phyloP scores from a whole-genome alignment of 805 yeast species.

The Osmozyma mogii region DNA sequence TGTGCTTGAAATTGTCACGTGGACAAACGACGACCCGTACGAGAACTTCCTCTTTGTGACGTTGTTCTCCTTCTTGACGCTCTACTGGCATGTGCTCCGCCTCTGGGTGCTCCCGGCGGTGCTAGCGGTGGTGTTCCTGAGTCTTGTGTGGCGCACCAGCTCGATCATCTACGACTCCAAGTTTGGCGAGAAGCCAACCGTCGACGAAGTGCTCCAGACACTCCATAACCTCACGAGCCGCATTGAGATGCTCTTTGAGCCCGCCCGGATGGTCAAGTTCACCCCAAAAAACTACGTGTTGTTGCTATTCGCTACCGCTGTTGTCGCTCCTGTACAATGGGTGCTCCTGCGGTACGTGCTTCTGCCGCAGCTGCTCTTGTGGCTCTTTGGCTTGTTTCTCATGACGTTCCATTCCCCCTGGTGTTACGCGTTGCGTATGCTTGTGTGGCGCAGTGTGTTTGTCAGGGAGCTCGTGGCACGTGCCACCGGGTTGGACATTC shows the following conservation, averaged over 20 bases:
- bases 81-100: constrained; percentile 36
- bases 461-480: too few relatives aligned
- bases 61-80: constrained; percentile 28
- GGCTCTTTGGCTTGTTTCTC: constrained; percentile 29
- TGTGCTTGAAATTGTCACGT: constrained; percentile 38
- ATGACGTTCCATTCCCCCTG: constrained; percentile 43
- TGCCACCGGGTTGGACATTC: background rate
- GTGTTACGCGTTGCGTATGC: constrained; percentile 35
- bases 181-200: constrained; percentile 40
- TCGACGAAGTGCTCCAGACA: constrained; percentile 44
- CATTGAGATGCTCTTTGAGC: constrained; percentile 32
- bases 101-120: constrained; percentile 32
- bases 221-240: constrained; percentile 39
- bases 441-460: constrained; percentile 51
- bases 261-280: constrained; percentile 26
- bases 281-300: constrained; percentile 17
- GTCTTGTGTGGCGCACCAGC: constrained; percentile 38
- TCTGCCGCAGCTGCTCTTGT: constrained; percentile 24
- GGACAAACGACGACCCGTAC: constrained; percentile 49
- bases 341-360: constrained; percentile 26
- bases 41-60: constrained; percentile 37
- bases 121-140: constrained; percentile 27
- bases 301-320: too few relatives aligned
- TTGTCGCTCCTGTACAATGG: too few relatives aligned
- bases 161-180: constrained; percentile 35